Conservation (phyloP, 345 rosid species). For the Hibiscus trionum region DNA sequence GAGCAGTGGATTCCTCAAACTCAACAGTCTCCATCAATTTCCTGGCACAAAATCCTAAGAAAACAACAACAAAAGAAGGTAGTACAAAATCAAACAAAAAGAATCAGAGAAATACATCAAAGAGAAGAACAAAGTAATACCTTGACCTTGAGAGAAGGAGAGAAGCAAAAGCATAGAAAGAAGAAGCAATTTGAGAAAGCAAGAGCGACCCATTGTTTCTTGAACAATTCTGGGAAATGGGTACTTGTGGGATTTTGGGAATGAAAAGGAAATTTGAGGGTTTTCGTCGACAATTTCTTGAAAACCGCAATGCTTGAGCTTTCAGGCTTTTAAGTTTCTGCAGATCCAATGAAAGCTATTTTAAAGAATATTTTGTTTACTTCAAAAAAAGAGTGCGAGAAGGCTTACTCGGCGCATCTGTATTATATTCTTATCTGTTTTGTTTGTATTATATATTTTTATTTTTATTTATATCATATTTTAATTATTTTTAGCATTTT, state of each 20-base stretch:
- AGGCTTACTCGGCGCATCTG: not conserved
- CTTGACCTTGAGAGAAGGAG: slow-evolving; percentile 25
- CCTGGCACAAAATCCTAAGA: slow-evolving; percentile 21
- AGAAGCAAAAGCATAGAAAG: slow-evolving; percentile 25
- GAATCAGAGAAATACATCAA: not conserved
- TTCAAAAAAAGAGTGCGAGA: not conserved
- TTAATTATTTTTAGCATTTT: no score
- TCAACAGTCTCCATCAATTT: slow-evolving; percentile 24
- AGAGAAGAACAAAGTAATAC: slow-evolving; percentile 15
- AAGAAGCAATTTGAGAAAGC: slow-evolving; percentile 14
- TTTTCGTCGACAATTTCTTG: not conserved
- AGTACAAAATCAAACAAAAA: not conserved
- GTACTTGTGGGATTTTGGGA: slow-evolving; percentile 13
- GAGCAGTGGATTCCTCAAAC: slow-evolving; percentile 17
- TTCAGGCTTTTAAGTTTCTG: not conserved
- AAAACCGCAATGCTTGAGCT: not conserved
- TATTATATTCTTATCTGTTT: not conserved
- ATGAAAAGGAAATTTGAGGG: not conserved
- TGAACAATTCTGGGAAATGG: slow-evolving; percentile 24
- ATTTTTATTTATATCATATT: no score
- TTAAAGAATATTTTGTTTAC: not conserved
- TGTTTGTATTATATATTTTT: no score
- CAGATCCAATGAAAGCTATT: slow-evolving; percentile 1
- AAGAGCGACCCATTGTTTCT: slow-evolving; percentile 31
- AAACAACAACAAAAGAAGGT: not conserved